phyloP scores from a whole-genome alignment of 176 grass and related monocot genomes.

The Dendrocalamus sinicus region DNA sequence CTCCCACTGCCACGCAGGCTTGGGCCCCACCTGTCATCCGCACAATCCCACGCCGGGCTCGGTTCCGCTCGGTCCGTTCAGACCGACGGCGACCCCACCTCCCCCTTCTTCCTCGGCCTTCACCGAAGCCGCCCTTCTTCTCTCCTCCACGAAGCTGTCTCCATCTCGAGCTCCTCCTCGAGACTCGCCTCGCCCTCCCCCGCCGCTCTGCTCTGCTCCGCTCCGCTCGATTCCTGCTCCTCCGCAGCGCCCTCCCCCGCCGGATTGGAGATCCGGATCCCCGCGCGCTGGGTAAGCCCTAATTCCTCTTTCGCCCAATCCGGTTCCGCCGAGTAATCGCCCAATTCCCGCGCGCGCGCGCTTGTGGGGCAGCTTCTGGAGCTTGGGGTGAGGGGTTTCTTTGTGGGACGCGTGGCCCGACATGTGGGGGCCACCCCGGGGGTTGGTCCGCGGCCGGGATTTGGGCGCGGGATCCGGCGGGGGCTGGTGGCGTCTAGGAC shows the following conservation, averaged over 20 bases:
- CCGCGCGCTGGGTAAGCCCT: conserved; percentile 39
- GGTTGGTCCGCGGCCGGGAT: conserved; percentile 28
- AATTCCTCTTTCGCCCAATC: conserved; percentile 36
- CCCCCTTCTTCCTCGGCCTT: conserved; percentile 47
- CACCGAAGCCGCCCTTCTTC: conserved; percentile 45
- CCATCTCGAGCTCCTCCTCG: conserved; percentile 34
- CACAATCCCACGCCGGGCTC: neutral
- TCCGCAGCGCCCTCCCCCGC: neutral
- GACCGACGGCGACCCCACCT: conserved; percentile 53
- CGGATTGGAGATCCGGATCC: conserved; percentile 46
- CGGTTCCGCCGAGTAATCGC: conserved; percentile 6
- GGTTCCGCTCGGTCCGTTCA: conserved; percentile 20
- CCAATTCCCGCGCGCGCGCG: neutral
- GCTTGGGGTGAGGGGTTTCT: neutral
- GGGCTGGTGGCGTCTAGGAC: neutral
- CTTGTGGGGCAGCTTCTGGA: neutral
- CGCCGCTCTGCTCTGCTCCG: neutral
- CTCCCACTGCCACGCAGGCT: conserved; percentile 8
- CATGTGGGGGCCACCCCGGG: conserved; percentile 20
- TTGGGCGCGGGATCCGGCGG: conserved; percentile 36
- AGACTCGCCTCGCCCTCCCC: neutral
- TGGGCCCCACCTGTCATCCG: conserved; percentile 33
- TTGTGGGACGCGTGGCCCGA: neutral
- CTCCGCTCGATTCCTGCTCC: neutral
- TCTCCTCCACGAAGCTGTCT: conserved; percentile 29